Evolutionary conservation across 2,329 filamentous ascomycete species (phyloP), one percentile per base, ranked within the genome.

Genomic region (Periglandula ipomoeae): DNA sequence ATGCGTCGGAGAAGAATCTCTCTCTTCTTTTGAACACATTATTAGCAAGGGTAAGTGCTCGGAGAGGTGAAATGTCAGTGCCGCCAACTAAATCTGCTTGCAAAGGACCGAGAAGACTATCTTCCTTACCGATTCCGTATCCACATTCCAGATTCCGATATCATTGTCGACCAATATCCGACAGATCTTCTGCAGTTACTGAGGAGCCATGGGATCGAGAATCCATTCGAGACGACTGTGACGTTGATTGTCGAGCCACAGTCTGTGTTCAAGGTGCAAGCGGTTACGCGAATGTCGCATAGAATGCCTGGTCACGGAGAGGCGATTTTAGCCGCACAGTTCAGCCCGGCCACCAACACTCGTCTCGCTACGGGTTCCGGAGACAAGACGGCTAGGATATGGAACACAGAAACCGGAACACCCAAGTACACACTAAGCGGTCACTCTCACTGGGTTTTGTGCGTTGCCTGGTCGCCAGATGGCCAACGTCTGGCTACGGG

Each of bases 361-460:
- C 77, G 84, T 50, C 77, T 96, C 65, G 90, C 89, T 0, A 95
- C 88, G 1, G 93, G 91, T 0, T 89, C 85, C 52, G 93, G 93
- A 42, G 93, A 98, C 61, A 85, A 85, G 57, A 96, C 90, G 1
- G 91, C 90, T 0, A 75, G 91, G 49, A 84, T 97, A 70, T 96
- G 89, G 89, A 90, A 98, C 60, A 90, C 89, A 44, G 88, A 96
- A 59, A 96, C 89, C 0, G 90, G 90, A 43, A 96, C 89, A 10
- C 89, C 90, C 0, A 79, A 88, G 52, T 80, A 87, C 65, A 97
- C 89, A 0, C 70, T 97, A 44, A 85, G 88, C 58, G 89, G 89
- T 0, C 93, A 97, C 65, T 84, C 84, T 2, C 85, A 85, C 52
- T 96, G 90, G 90, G 89, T 97, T 3, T 68, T 97, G 49, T 87